These are phyloP conservation scores for Kernera saxatilis DNA, from an alignment of 345 rosid species.

Conservation along the genomic window DNA sequence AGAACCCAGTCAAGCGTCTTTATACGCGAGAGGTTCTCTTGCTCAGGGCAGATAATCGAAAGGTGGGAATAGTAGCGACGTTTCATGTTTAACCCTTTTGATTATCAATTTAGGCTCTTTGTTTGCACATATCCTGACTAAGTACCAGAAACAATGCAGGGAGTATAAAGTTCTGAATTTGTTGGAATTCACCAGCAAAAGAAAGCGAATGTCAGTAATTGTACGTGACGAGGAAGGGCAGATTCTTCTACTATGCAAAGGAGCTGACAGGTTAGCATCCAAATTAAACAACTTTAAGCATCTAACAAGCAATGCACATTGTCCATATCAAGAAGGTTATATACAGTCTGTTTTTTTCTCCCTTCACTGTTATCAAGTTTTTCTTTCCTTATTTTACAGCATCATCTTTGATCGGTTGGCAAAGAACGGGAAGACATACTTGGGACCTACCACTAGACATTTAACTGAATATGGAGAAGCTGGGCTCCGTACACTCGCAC, in stretches of 20 bases:
- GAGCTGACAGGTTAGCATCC: constrained; percentile 87
- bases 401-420: constrained; percentile 86
- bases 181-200: constrained; percentile 94
- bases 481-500: constrained; percentile 81
- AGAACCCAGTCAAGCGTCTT: constrained; percentile 87
- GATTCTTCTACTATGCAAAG: constrained; percentile 88
- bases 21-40: constrained; percentile 50
- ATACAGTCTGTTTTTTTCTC: not conserved
- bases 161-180: constrained; percentile 84
- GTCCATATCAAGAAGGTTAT: not conserved
- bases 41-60: constrained; percentile 52
- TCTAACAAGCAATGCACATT: not conserved
- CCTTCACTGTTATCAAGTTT: not conserved
- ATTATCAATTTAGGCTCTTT: not conserved
- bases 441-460: constrained; percentile 62
- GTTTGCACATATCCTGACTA: constrained; percentile 11
- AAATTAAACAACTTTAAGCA: not conserved
- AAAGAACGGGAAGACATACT: constrained; percentile 63
- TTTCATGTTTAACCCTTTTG: not conserved
- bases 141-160: constrained; percentile 43
- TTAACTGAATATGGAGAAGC: constrained; percentile 95
- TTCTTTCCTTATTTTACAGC: constrained; percentile 37
- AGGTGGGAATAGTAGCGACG: constrained; percentile 46
- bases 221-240: constrained; percentile 75
- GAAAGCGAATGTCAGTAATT: constrained; percentile 95